phyloP scores from a whole-genome alignment of 2,329 filamentous ascomycete genomes.

The Trichoderma afroharzianum region DNA sequence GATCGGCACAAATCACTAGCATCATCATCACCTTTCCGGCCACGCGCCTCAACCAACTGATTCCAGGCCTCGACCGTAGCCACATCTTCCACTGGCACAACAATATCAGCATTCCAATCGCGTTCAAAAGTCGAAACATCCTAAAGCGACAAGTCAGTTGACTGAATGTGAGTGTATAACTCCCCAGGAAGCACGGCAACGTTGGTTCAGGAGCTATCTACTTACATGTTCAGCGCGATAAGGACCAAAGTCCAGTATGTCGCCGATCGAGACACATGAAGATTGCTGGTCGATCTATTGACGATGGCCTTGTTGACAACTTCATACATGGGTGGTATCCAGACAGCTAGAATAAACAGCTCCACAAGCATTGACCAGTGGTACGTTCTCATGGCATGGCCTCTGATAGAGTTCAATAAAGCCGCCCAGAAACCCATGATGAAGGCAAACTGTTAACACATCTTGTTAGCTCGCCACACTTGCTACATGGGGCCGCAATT shows the following conservation, averaged over 20 bases:
- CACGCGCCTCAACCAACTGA: constrained; percentile 24
- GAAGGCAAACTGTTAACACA: constrained; percentile 32
- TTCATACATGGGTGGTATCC: constrained; percentile 26
- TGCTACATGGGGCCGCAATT: background rate
- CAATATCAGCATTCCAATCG: constrained; percentile 37
- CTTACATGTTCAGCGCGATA: constrained; percentile 38
- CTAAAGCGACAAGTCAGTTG: constrained; percentile 22
- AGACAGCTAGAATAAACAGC: constrained; percentile 23
- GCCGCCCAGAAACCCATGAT: constrained; percentile 35
- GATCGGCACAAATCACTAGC: constrained; percentile 42
- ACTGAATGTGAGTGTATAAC: background rate
- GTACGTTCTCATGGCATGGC: constrained; percentile 37
- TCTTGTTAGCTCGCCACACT: background rate
- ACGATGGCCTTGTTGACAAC: constrained; percentile 21
- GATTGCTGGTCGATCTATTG: background rate
- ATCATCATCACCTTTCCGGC: constrained; percentile 29
- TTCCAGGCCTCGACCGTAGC: constrained; percentile 32
- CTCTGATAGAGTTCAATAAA: constrained; percentile 33
- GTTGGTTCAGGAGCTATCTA: constrained; percentile 1
- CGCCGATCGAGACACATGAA: background rate
- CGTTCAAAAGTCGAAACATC: constrained; percentile 37
- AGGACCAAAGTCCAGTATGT: constrained; percentile 29
- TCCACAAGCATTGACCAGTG: constrained; percentile 38
- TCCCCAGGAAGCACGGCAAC: background rate
- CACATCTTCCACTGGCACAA: constrained; percentile 38